These are phyloP conservation scores for Blastobotrys attinorum DNA, from an alignment of 805 yeast species.

Conservation along the genomic window DNA sequence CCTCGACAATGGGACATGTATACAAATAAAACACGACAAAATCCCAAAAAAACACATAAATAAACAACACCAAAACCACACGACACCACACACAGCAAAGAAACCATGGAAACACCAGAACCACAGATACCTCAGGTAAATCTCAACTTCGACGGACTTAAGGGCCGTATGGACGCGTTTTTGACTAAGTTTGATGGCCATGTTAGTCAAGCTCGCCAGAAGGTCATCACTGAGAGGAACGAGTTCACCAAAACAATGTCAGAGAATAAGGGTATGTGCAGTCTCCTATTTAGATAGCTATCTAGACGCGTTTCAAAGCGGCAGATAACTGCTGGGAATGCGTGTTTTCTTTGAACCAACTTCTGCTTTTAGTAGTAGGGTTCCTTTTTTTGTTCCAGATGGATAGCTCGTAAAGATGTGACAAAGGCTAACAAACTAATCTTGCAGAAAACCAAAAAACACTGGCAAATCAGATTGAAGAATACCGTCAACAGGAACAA, in stretches of 20 bases:
- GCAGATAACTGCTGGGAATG: no score
- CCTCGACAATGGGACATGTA: no score
- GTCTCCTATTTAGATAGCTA: no score
- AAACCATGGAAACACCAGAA: background rate
- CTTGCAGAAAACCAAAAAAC: conserved; percentile 22
- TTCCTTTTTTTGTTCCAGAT: no score
- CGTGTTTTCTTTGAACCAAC: no score
- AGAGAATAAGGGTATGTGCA: background rate
- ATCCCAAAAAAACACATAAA: background rate
- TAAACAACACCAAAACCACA: background rate
- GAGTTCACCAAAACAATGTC: conserved; percentile 14
- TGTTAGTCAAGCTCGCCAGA: conserved; percentile 29
- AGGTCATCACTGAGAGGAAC: conserved; percentile 15
- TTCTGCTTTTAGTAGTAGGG: no score
- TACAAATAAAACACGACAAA: no score
- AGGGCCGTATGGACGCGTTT: conserved; percentile 34
- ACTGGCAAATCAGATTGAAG: conserved; percentile 28
- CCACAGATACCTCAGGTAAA: conserved; percentile 18
- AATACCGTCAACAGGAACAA: conserved; percentile 12
- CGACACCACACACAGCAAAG: background rate
- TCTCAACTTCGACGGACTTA: conserved; percentile 30
- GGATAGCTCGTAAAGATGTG: no score
- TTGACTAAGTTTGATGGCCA: conserved; percentile 32
- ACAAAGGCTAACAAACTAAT: background rate
- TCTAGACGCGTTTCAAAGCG: no score